Conservation (phyloP, 306 rosid species). For the Fragaria nilgerrensis region DNA sequence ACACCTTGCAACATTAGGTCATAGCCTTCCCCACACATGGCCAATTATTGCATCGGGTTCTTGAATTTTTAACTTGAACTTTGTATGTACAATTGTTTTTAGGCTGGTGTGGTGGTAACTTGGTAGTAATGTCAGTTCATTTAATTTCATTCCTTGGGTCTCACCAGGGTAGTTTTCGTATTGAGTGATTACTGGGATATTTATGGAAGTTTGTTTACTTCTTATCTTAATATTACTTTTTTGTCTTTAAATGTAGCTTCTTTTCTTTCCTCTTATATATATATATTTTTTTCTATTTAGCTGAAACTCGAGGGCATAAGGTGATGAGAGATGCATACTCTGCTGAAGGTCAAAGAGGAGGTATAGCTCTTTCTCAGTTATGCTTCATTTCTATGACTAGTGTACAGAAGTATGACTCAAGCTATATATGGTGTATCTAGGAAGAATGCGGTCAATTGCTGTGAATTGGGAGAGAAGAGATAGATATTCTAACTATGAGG, state of each 20-base stretch:
- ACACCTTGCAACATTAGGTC: background rate
- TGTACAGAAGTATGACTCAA: constrained; percentile 19
- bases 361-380: constrained; percentile 35
- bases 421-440: constrained; percentile 39
- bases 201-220: background rate
- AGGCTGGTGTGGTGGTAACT: background rate
- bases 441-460: constrained; percentile 65
- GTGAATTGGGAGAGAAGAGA: constrained; percentile 84
- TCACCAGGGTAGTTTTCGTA: constrained; percentile 3
- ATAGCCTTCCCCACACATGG: background rate
- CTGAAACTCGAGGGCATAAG: constrained; percentile 65
- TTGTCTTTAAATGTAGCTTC: constrained; percentile 15
- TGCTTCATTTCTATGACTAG: constrained; percentile 25
- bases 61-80: background rate
- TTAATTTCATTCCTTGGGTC: background rate
- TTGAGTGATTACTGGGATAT: background rate
- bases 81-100: background rate
- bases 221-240: background rate
- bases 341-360: constrained; percentile 70
- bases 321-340: constrained; percentile 54
- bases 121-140: constrained; percentile 6
- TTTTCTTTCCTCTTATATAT: constrained; percentile 2
- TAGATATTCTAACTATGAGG: constrained; percentile 58
- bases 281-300: constrained; percentile 27
- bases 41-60: background rate